Conservation (phyloP, 352 stramenopile species). For the Thraustochytrium striatum region DNA sequence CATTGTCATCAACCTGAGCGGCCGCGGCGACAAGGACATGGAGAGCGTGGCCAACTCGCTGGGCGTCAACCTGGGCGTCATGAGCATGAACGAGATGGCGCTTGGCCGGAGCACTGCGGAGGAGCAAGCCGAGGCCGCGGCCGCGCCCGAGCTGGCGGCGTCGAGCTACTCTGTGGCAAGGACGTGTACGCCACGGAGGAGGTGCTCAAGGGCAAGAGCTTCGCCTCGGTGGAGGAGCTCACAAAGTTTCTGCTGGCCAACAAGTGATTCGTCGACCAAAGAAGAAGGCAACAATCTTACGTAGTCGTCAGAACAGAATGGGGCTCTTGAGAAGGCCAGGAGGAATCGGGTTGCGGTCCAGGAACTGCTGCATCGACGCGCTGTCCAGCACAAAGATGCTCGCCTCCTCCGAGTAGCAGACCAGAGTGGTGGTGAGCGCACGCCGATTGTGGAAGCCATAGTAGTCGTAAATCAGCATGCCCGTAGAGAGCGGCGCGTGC, state of each 20-base stretch:
- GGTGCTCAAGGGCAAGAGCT: constrained; percentile 14
- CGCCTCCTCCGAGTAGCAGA: constrained; percentile 13
- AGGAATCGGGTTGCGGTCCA: constrained; percentile 38
- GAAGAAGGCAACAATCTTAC: background rate
- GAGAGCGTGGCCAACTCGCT: constrained; percentile 91
- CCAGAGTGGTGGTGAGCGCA: constrained; percentile 21
- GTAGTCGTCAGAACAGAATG: constrained; percentile 19
- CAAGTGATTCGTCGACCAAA: too few relatives aligned
- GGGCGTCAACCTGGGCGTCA: constrained; percentile 63
- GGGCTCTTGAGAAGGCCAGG: constrained; percentile 24
- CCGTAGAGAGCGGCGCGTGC: constrained; percentile 10
- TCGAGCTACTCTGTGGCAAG: constrained; percentile 3
- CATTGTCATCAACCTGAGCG: constrained; percentile 95
- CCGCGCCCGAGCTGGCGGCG: background rate
- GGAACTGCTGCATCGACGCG: constrained; percentile 22
- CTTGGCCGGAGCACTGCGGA: background rate
- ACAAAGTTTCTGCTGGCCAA: too few relatives aligned
- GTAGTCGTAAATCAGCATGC: constrained; percentile 45
- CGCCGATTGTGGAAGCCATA: constrained; percentile 10
- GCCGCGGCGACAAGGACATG: constrained; percentile 98
- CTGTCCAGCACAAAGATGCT: constrained; percentile 28
- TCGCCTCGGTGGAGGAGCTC: constrained; percentile 22
- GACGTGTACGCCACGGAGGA: constrained; percentile 18
- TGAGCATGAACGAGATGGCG: constrained; percentile 22
- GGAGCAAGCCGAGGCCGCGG: background rate